A percentile compares a stretch with the other conserved stretches of the same genome.
These are phyloP conservation scores for Colletotrichum godetiae DNA, from an alignment of 2,329 filamentous ascomycete species.

Conservation along the genomic window DNA sequence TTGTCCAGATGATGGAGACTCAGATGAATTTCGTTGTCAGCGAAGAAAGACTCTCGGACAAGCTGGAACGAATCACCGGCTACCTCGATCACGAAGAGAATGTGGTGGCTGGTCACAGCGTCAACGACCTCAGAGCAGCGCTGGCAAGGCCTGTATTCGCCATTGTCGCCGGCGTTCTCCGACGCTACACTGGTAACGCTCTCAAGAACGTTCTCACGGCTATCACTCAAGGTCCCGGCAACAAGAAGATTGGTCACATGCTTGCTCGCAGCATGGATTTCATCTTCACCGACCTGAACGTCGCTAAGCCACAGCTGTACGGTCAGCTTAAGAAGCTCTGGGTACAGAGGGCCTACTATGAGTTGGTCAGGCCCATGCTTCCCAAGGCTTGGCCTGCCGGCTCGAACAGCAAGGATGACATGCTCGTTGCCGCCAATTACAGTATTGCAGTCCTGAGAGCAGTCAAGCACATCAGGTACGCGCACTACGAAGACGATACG, in stretches of 20 bases:
- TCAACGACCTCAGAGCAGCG: constrained; percentile 9
- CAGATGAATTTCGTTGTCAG: constrained; percentile 29
- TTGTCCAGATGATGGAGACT: constrained; percentile 38
- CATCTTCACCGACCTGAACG: constrained; percentile 52
- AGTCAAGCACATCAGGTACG: constrained; percentile 60
- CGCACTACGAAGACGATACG: constrained; percentile 64
- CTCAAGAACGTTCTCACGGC: constrained; percentile 48
- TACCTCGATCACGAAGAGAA: constrained; percentile 25
- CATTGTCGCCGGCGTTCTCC: constrained; percentile 50
- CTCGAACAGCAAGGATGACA: constrained; percentile 41
- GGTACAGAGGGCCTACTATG: constrained; percentile 61
- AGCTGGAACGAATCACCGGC: constrained; percentile 13
- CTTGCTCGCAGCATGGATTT: constrained; percentile 56
- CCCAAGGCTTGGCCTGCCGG: constrained; percentile 51
- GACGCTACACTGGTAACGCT: constrained; percentile 50
- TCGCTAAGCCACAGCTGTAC: constrained; percentile 54
- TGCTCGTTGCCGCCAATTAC: constrained; percentile 50
- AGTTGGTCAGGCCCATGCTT: constrained; percentile 59
- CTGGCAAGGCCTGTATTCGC: constrained; percentile 44
- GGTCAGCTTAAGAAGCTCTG: constrained; percentile 56
- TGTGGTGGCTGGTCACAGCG: constrained; percentile 6
- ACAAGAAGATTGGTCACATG: constrained; percentile 47
- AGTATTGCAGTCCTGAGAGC: constrained; percentile 61
- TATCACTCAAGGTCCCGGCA: constrained; percentile 42
- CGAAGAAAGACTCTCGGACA: constrained; percentile 29